Percentiles rank a stretch among this genome's conserved stretches.
These are phyloP conservation scores for Alternaria metachromatica DNA, from an alignment of 2,329 filamentous ascomycete species.

Conservation along the genomic window DNA sequence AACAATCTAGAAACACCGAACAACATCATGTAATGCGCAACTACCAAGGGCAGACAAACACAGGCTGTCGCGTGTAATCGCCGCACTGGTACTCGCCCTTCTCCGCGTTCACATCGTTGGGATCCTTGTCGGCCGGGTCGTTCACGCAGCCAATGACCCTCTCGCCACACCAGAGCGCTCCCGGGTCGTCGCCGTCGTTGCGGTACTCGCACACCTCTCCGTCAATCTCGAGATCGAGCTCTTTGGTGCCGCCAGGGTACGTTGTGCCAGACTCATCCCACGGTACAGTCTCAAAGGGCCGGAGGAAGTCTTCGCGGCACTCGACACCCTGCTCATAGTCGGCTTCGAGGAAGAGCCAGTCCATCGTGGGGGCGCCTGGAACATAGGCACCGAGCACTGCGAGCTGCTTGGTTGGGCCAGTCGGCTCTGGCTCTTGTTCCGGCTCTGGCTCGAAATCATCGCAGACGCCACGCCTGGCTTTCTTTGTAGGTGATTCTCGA, in stretches of 20 bases:
- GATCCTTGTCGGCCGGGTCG: not conserved
- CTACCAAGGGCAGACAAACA: slow-evolving; percentile 2
- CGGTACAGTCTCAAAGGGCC: not conserved
- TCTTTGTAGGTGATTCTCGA: not conserved
- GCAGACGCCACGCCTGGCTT: not conserved
- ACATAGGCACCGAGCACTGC: not conserved
- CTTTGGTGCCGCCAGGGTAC: not conserved
- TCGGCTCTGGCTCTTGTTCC: not conserved
- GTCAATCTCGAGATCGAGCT: not conserved
- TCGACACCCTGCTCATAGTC: not conserved
- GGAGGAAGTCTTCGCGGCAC: not conserved
- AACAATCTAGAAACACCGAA: not conserved
- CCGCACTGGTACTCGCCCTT: slow-evolving; percentile 12
- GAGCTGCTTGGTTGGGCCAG: not conserved
- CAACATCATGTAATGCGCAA: not conserved
- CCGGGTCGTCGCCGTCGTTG: not conserved
- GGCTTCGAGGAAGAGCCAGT: not conserved
- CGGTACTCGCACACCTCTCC: not conserved
- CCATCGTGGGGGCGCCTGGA: not conserved
- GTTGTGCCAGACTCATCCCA: not conserved
- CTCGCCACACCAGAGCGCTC: not conserved
- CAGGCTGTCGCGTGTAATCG: slow-evolving; percentile 11
- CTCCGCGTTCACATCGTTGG: not conserved
- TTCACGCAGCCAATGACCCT: not conserved
- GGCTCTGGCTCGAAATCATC: not conserved